phyloP scores from a whole-genome alignment of 768 basidiomycete species.

The Trametopsis cervina region DNA sequence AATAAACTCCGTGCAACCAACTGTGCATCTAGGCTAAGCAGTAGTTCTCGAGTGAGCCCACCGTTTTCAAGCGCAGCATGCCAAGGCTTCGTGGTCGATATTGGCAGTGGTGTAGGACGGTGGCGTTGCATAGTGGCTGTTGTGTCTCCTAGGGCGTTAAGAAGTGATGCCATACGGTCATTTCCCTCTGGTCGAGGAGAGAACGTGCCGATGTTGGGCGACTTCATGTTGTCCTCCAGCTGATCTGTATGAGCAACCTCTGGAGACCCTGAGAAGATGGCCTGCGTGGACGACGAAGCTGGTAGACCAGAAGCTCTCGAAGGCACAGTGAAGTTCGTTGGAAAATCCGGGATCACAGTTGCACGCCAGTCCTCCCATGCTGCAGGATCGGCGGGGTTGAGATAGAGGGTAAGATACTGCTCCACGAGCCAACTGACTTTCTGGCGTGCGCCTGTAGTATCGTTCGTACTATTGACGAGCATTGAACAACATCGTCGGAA shows the following conservation, averaged over 20 bases:
- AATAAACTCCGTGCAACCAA: slow-evolving; percentile 58
- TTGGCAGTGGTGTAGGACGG: not conserved
- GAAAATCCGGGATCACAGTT: slow-evolving; percentile 41
- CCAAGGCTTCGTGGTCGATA: slow-evolving; percentile 22
- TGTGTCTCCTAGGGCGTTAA: slow-evolving; percentile 17
- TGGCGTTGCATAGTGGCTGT: slow-evolving; percentile 2
- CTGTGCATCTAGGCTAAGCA: slow-evolving; percentile 56
- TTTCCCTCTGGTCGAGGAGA: slow-evolving; percentile 23
- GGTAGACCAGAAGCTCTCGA: slow-evolving; percentile 27
- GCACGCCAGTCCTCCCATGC: slow-evolving; percentile 55
- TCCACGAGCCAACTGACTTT: slow-evolving; percentile 60
- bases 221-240: slow-evolving; percentile 4
- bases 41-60: slow-evolving; percentile 61
- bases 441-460: slow-evolving; percentile 24
- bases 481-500: slow-evolving; percentile 60
- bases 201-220: slow-evolving; percentile 23
- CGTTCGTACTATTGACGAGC: slow-evolving; percentile 47
- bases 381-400: slow-evolving; percentile 38
- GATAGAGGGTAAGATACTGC: slow-evolving; percentile 58
- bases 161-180: slow-evolving; percentile 23
- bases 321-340: slow-evolving; percentile 10
- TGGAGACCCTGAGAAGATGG: slow-evolving; percentile 45
- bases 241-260: slow-evolving; percentile 19
- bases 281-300: slow-evolving; percentile 44
- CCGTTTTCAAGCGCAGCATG: slow-evolving; percentile 53